Conservation (phyloP, 208 protist genomes). For the Crithidia bombi region DNA sequence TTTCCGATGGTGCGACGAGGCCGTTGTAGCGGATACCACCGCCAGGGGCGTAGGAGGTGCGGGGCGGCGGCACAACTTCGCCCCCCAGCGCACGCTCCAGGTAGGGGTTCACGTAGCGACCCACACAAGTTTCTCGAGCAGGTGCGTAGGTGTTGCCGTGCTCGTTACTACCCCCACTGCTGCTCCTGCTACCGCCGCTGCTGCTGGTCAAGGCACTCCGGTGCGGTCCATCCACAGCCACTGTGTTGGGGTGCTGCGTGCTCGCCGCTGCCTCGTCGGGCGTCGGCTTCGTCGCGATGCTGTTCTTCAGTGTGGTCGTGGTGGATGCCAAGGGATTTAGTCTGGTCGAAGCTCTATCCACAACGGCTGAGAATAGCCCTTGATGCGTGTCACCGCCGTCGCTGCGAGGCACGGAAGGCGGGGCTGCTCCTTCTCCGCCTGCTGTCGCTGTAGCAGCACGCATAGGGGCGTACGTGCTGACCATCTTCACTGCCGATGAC, state of each 20-base stretch:
- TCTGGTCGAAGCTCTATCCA: too few relatives aligned
- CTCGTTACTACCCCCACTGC: too few relatives aligned
- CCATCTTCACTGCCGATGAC: background rate
- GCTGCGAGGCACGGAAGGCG: too few relatives aligned
- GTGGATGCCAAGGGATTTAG: background rate
- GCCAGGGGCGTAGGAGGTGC: constrained; percentile 34
- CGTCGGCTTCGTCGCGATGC: background rate
- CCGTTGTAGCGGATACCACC: constrained; percentile 28
- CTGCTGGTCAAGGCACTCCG: background rate
- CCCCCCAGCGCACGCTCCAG: background rate
- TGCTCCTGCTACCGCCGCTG: background rate
- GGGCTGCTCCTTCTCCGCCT: too few relatives aligned
- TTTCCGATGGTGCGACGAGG: background rate
- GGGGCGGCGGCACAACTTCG: constrained; percentile 22
- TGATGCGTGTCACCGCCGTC: background rate
- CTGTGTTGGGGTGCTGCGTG: background rate
- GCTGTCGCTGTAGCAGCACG: background rate
- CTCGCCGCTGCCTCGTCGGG: background rate
- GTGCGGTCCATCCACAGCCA: too few relatives aligned
- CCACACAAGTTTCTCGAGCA: background rate
- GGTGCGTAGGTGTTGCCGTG: background rate
- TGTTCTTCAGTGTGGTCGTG: background rate
- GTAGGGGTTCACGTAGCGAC: constrained; percentile 22
- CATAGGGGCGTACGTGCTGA: constrained; percentile 4
- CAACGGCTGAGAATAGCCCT: background rate